A percentile compares a stretch with the other conserved stretches of the same genome.
Evolutionary conservation across 1,284 basidiomycete genomes (phyloP).

Genomic region (Peniophora sp.): DNA sequence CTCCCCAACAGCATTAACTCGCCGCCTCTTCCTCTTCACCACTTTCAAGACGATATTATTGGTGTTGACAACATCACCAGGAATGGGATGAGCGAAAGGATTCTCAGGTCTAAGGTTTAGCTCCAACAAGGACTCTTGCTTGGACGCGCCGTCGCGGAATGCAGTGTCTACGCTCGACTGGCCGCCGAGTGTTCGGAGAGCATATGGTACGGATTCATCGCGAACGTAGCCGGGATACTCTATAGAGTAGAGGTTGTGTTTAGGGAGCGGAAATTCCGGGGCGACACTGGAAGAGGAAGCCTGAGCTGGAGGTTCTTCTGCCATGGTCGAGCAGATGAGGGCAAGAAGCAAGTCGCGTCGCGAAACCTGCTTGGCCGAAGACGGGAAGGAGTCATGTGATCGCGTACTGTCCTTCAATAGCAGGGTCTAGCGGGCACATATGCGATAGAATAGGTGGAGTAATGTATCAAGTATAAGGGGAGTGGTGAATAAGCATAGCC

Average conservation of each 20-base stretch:
- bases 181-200: conserved; percentile 62
- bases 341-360: background rate
- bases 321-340: background rate
- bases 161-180: conserved; percentile 62
- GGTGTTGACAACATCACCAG: conserved; percentile 68
- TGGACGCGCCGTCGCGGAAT: conserved; percentile 58
- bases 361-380: too few relatives aligned
- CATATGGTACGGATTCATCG: conserved; percentile 51
- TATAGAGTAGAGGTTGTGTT: conserved; percentile 65
- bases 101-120: conserved; percentile 66
- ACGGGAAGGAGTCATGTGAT: conserved; percentile 4
- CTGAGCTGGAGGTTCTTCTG: background rate
- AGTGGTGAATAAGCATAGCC: too few relatives aligned
- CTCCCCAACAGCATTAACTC: conserved; percentile 17
- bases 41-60: conserved; percentile 80
- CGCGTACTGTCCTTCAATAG: too few relatives aligned
- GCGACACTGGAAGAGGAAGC: conserved; percentile 18
- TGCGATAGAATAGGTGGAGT: too few relatives aligned
- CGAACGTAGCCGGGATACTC: conserved; percentile 88
- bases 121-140: conserved; percentile 60
- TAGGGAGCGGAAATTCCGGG: conserved; percentile 44
- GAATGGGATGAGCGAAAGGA: conserved; percentile 74
- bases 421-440: too few relatives aligned
- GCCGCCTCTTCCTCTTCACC: conserved; percentile 57
- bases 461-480: too few relatives aligned